Percentiles rank a stretch among this genome's conserved stretches.
These are phyloP conservation scores for Discostella pseudostelligera DNA, from an alignment of 108 stramenopile species.

Conservation along the genomic window DNA sequence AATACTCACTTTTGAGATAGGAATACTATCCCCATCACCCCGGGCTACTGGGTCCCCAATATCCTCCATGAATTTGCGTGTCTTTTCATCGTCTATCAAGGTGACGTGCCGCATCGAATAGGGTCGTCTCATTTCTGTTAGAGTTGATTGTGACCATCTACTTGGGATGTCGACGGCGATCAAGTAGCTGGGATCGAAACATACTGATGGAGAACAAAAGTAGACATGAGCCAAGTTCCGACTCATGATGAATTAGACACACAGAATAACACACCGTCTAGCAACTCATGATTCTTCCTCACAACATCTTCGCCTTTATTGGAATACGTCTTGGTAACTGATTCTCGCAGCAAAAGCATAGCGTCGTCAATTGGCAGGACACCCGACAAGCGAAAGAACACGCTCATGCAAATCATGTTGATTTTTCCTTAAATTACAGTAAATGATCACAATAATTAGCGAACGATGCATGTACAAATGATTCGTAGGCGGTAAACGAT, in stretches of 20 bases:
- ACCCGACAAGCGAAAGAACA: slow-evolving; percentile 57
- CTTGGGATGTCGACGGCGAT: slow-evolving; percentile 49
- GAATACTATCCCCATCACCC: slow-evolving; percentile 60
- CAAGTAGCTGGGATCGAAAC: slow-evolving; percentile 47
- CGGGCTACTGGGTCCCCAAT: slow-evolving; percentile 57
- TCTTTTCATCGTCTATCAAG: slow-evolving; percentile 59
- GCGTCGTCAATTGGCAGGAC: slow-evolving; percentile 58
- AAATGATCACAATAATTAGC: not conserved
- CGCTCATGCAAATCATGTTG: slow-evolving; percentile 63
- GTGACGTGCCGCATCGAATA: slow-evolving; percentile 48
- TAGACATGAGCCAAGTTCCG: not conserved
- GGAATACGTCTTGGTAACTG: slow-evolving; percentile 53
- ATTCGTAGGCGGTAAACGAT: not conserved
- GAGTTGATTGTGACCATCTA: slow-evolving; percentile 43
- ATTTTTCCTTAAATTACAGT: slow-evolving; percentile 44
- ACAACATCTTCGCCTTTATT: slow-evolving; percentile 67
- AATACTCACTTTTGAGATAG: slow-evolving; percentile 30
- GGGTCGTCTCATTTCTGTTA: slow-evolving; percentile 33
- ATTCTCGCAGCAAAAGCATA: slow-evolving; percentile 45
- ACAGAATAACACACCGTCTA: slow-evolving; percentile 27
- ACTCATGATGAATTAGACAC: not conserved
- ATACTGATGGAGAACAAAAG: slow-evolving; percentile 15
- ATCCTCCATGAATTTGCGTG: slow-evolving; percentile 55
- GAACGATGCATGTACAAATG: not conserved
- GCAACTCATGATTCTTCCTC: slow-evolving; percentile 52